Evolutionary conservation across 495 filamentous ascomycete species (phyloP).

Genomic region (Staphylotrichum tortipilum): DNA sequence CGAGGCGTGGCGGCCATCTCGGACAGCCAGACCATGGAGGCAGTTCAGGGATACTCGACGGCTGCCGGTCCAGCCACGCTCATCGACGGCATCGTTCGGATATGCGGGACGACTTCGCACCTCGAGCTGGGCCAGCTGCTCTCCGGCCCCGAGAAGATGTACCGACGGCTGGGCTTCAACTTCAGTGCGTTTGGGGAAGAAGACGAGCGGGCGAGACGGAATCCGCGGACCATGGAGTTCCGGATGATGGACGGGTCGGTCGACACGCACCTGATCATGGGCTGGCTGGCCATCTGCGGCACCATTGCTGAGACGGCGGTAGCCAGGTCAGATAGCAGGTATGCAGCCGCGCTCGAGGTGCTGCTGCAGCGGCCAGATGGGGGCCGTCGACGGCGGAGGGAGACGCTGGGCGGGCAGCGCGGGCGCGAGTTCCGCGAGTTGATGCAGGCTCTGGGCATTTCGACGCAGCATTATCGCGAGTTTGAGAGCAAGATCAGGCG

Average conservation of each 20-base stretch:
- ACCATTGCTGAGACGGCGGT: slow-evolving; percentile 17
- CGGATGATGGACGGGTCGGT: slow-evolving; percentile 28
- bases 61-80: neutral
- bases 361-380: neutral
- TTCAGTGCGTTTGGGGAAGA: slow-evolving; percentile 28
- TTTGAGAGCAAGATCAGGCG: slow-evolving; percentile 19
- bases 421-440: slow-evolving; percentile 19
- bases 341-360: slow-evolving; percentile 5
- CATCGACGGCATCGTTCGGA: slow-evolving; percentile 16
- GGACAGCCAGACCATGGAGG: slow-evolving; percentile 5
- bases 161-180: slow-evolving; percentile 27
- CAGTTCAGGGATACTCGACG: neutral
- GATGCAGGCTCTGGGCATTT: slow-evolving; percentile 19
- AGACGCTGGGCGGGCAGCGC: slow-evolving; percentile 1
- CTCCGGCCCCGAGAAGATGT: slow-evolving; percentile 16
- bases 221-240: slow-evolving; percentile 26
- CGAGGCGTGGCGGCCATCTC: neutral
- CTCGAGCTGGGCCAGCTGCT: slow-evolving; percentile 20
- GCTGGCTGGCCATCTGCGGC: slow-evolving; percentile 23
- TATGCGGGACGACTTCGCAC: slow-evolving; percentile 17
- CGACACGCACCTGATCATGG: slow-evolving; percentile 9
- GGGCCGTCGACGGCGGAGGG: neutral
- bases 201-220: slow-evolving; percentile 22
- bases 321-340: slow-evolving; percentile 9
- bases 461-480: slow-evolving; percentile 4